Conservation (phyloP, 352 stramenopile genomes). For the Pythium sp. region DNA sequence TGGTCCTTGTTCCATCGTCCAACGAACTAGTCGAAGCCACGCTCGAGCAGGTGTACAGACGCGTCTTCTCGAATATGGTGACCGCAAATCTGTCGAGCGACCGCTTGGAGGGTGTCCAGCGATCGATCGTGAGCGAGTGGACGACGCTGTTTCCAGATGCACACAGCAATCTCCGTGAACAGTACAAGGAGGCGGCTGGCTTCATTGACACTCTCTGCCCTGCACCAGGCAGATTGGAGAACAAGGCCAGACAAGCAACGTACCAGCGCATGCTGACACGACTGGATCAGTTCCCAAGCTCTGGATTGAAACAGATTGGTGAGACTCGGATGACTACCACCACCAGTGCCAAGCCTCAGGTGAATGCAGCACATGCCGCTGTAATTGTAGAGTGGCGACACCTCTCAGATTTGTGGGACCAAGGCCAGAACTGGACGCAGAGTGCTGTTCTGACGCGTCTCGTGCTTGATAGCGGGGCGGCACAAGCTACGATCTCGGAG, state of each 20-base stretch:
- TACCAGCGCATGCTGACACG: constrained; percentile 27
- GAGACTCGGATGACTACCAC: not conserved
- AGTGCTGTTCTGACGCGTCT: constrained; percentile 38
- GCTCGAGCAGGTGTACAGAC: constrained; percentile 4
- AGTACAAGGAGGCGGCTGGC: not conserved
- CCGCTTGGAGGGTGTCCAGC: not conserved
- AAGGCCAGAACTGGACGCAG: constrained; percentile 28
- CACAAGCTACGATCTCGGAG: constrained; percentile 22
- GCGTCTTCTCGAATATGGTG: constrained; percentile 5
- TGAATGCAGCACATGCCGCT: constrained; percentile 8
- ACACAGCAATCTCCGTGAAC: constrained; percentile 6
- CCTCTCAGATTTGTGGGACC: constrained; percentile 23
- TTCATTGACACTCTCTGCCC: constrained; percentile 6
- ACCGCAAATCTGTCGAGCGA: not conserved
- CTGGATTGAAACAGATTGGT: constrained; percentile 31
- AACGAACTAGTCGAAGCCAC: not conserved
- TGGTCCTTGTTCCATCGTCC: not conserved
- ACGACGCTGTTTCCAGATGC: constrained; percentile 5
- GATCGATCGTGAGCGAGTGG: constrained; percentile 9
- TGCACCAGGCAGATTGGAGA: not conserved
- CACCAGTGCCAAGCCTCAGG: not conserved
- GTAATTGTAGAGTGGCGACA: constrained; percentile 29
- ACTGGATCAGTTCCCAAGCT: constrained; percentile 30
- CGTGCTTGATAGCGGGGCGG: constrained; percentile 3
- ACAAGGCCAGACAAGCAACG: not conserved